Evolutionary conservation across 2,329 filamentous ascomycete genomes (phyloP), one percentile per base, ranked within the genome.

Genomic region (Tolypocladium paradoxum): DNA sequence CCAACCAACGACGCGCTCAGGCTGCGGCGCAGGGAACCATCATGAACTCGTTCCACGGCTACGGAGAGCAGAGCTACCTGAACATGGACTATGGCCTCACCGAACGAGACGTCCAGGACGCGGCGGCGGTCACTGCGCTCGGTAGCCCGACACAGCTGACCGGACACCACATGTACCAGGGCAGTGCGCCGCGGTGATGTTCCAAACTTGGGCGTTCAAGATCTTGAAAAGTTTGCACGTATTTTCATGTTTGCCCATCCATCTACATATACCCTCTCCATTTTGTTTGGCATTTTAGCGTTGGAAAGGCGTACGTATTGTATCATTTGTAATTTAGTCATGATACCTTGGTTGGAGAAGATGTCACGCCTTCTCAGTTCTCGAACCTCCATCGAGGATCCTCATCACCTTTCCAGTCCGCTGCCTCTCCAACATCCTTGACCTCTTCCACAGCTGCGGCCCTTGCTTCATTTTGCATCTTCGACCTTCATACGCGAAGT

Each of bases 341-440:
- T 12, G 20, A 12, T 40, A n/a, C n/a, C n/a, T n/a, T n/a, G 20
- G 34, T 16, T 18, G 14, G 34, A 14, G 34, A 35, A 35, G 34
- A 22, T 22, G 18, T 24, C 12, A 22, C 22, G 14, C n/a, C 7
- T 37, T 37, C 27, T 56, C 37, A 83, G 58, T 75, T 79, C 65
- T 82, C 76, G 54, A 85, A 87, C n/a, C 84, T 70, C 82, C 83
- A 88, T 56, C 83, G 72, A 0, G 77, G 71, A 64, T 88, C 83
- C 6, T 75, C 73, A 63, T 87, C 85, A 2, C 83, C 84, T 49
- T 70, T 65, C 72, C 82, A 85, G 37, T 82, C 78, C 16, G 73
- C 70, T 3, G 74, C 64, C 47, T 76, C 69, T 0, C 75, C 76
- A 43, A 81, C 72, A 51, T 77, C 73, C 60, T 73, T 68, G 58